These are phyloP conservation scores for Mucor circinelloides DNA, from an alignment of 371 early-diverging fungal species.

Conservation along the genomic window DNA sequence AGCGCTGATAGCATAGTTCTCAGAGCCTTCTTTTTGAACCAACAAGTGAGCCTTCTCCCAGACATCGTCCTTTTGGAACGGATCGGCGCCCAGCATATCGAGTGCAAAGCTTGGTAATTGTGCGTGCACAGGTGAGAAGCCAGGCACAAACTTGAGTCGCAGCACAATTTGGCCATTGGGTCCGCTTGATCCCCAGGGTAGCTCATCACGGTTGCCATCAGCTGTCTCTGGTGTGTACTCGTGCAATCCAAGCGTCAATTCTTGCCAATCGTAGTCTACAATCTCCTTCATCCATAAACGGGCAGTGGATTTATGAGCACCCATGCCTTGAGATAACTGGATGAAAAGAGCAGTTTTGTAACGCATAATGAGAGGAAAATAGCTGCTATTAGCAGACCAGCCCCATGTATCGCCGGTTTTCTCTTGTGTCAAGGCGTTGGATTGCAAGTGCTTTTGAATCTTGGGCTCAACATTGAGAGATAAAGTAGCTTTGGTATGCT, in stretches of 20 bases:
- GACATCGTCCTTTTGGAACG: slow-evolving; percentile 31
- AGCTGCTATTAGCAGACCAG: slow-evolving; percentile 27
- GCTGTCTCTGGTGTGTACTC: slow-evolving; percentile 1
- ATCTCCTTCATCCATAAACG: slow-evolving; percentile 31
- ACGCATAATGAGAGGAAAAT: slow-evolving; percentile 38
- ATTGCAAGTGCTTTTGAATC: slow-evolving; percentile 19
- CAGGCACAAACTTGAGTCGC: slow-evolving; percentile 30
- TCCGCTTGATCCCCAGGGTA: slow-evolving; percentile 26
- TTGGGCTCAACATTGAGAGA: slow-evolving; percentile 33
- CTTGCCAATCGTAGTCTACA: slow-evolving; percentile 30
- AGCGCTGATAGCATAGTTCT: background rate
- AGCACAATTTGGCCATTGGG: slow-evolving; percentile 23
- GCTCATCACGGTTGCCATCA: slow-evolving; percentile 34
- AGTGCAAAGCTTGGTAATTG: slow-evolving; percentile 20
- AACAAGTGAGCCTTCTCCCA: slow-evolving; percentile 20
- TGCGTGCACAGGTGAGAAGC: slow-evolving; percentile 37
- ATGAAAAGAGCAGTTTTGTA: slow-evolving; percentile 35
- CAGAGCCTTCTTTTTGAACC: slow-evolving; percentile 20
- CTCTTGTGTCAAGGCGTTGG: background rate
- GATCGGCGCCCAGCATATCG: slow-evolving; percentile 43
- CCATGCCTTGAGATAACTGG: slow-evolving; percentile 25
- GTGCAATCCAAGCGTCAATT: slow-evolving; percentile 25
- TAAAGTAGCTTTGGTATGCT: slow-evolving; percentile 21
- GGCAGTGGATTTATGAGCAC: slow-evolving; percentile 17
- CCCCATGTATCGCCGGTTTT: slow-evolving; percentile 2